Evolutionary conservation across 2,329 filamentous ascomycete species (phyloP).

Genomic region (Metarhizium sp.): DNA sequence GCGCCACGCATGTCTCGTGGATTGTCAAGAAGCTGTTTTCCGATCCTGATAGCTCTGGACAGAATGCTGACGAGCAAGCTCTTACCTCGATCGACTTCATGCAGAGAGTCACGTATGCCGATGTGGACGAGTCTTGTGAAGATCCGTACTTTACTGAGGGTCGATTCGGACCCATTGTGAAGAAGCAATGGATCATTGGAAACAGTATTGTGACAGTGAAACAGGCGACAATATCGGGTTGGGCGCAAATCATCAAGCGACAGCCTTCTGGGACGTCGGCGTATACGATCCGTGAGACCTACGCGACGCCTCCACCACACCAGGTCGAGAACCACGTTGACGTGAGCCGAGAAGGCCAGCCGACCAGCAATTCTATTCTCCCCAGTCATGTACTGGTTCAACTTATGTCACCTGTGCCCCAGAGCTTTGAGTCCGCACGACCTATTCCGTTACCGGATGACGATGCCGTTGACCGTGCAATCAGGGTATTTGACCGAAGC

Average conservation of each 20-base stretch:
- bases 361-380: conserved; percentile 51
- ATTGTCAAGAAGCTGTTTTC: conserved; percentile 81
- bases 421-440: conserved; percentile 48
- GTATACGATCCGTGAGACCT: conserved; percentile 50
- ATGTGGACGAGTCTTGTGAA: conserved; percentile 66
- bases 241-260: conserved; percentile 62
- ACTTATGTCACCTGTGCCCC: conserved; percentile 53
- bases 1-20: conserved; percentile 77
- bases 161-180: conserved; percentile 55
- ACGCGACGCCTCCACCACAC: conserved; percentile 47
- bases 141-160: conserved; percentile 57
- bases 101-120: conserved; percentile 78
- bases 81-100: conserved; percentile 92
- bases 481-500: conserved; percentile 75
- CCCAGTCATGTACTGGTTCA: conserved; percentile 67
- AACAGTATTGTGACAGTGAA: conserved; percentile 67
- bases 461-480: conserved; percentile 61
- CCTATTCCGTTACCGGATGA: conserved; percentile 67
- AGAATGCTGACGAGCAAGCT: conserved; percentile 81
- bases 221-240: conserved; percentile 56
- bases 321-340: conserved; percentile 41
- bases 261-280: conserved; percentile 60
- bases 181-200: conserved; percentile 63
- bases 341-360: conserved; percentile 38
- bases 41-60: conserved; percentile 59